Evolutionary conservation across 495 filamentous ascomycete genomes (phyloP).

Genomic region (Lophiostoma macrostomum): DNA sequence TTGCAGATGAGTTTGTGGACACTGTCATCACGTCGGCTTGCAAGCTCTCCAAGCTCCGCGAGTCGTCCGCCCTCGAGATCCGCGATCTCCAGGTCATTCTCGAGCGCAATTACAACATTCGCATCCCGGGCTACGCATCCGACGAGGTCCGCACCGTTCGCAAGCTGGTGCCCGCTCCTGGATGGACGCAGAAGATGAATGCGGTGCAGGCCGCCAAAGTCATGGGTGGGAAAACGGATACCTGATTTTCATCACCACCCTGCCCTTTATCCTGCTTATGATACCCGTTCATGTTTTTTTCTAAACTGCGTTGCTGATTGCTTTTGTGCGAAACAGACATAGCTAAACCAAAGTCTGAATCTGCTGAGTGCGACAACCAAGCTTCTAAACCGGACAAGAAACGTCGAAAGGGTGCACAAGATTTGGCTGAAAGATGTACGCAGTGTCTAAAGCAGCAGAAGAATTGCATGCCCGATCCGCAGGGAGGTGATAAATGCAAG

Average conservation of each 20-base stretch:
- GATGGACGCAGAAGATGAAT: slow-evolving; percentile 94
- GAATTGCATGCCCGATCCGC: too few relatives aligned
- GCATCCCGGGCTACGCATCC: slow-evolving; percentile 88
- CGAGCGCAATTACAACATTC: slow-evolving; percentile 97
- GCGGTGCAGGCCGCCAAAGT: slow-evolving; percentile 88
- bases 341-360: too few relatives aligned
- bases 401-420: too few relatives aligned
- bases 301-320: too few relatives aligned
- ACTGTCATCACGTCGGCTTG: slow-evolving; percentile 82
- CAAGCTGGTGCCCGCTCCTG: slow-evolving; percentile 79
- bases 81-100: slow-evolving; percentile 93
- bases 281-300: neutral
- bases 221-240: slow-evolving; percentile 42
- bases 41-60: slow-evolving; percentile 85
- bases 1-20: slow-evolving; percentile 94
- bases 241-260: slow-evolving; percentile 8
- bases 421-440: too few relatives aligned
- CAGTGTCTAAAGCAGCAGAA: too few relatives aligned
- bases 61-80: slow-evolving; percentile 83
- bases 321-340: too few relatives aligned
- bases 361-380: too few relatives aligned
- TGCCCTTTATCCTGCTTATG: neutral
- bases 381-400: too few relatives aligned
- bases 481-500: too few relatives aligned
- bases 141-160: slow-evolving; percentile 92